A percentile compares a stretch with the other conserved stretches of the same genome.
These are phyloP conservation scores for Pisolithus thermaeus DNA, from an alignment of 1,284 basidiomycete species.

Conservation along the genomic window DNA sequence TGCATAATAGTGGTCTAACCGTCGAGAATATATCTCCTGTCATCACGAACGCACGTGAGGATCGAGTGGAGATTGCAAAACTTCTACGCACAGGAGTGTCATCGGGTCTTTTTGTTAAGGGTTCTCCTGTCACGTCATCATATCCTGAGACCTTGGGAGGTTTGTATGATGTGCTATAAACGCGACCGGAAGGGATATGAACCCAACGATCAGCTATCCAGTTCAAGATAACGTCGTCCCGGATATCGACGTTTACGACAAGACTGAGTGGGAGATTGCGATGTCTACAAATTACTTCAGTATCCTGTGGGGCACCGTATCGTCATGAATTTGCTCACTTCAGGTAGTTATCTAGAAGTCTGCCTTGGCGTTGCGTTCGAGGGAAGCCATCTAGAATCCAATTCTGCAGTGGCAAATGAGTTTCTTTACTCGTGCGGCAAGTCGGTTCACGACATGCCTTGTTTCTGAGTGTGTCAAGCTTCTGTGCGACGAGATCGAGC, in stretches of 20 bases:
- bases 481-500: constrained; percentile 65
- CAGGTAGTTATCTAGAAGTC: constrained; percentile 72
- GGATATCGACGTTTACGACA: constrained; percentile 86
- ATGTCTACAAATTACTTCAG: constrained; percentile 34
- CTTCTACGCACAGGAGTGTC: constrained; percentile 76
- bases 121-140: constrained; percentile 94
- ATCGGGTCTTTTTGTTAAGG: constrained; percentile 82
- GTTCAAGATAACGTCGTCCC: constrained; percentile 82
- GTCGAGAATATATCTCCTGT: constrained; percentile 81
- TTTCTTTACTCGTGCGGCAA: constrained; percentile 2
- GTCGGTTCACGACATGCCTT: constrained; percentile 36
- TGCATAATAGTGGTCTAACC: constrained; percentile 77
- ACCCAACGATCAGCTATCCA: constrained; percentile 92
- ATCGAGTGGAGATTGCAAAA: constrained; percentile 1
- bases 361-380: constrained; percentile 84
- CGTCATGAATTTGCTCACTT: constrained; percentile 36
- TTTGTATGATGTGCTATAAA: constrained; percentile 90
- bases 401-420: constrained; percentile 39
- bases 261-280: constrained; percentile 67
- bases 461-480: constrained; percentile 60
- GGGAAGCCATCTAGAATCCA: constrained; percentile 98
- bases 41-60: constrained; percentile 5
- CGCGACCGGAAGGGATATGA: constrained; percentile 85
- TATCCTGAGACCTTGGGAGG: constrained; percentile 79
- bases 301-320: background rate